Percentiles rank a stretch among this genome's conserved stretches.
Conservation (phyloP, 140 eudicot genomes). For the Anethum foeniculum region DNA sequence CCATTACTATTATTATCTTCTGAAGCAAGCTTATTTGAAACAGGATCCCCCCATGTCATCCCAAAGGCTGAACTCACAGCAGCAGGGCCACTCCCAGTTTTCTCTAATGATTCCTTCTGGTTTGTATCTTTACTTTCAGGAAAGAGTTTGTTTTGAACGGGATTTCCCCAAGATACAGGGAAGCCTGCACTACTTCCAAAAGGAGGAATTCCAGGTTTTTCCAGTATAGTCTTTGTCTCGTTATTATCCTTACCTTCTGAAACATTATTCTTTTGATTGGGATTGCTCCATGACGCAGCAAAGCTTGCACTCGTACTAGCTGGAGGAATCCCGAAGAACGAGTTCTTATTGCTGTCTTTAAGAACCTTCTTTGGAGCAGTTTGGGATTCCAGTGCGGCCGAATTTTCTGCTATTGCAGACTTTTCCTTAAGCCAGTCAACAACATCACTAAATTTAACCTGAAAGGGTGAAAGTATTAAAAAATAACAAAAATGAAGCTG, state of each 20-base stretch:
- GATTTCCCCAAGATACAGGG: slow-evolving; percentile 16
- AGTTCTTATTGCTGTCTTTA: slow-evolving; percentile 35
- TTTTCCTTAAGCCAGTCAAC: slow-evolving; percentile 84
- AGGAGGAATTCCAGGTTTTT: slow-evolving; percentile 19
- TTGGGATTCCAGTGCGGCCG: slow-evolving; percentile 26
- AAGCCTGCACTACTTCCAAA: neutral
- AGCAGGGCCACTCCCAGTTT: neutral
- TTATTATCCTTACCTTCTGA: slow-evolving; percentile 8
- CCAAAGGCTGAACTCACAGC: slow-evolving; percentile 1
- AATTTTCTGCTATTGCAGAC: slow-evolving; percentile 41
- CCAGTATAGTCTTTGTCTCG: neutral
- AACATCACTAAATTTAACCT: slow-evolving; percentile 89
- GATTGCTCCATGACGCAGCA: slow-evolving; percentile 7
- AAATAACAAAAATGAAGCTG: neutral
- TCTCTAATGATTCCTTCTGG: neutral
- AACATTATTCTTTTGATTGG: neutral
- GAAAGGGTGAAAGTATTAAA: neutral
- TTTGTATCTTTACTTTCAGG: slow-evolving; percentile 35
- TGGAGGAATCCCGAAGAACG: slow-evolving; percentile 30
- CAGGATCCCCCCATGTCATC: slow-evolving; percentile 5
- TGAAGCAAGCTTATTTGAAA: neutral
- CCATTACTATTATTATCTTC: slow-evolving; percentile 3
- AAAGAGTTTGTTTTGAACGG: slow-evolving; percentile 28
- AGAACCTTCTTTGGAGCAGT: slow-evolving; percentile 28
- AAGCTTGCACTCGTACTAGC: slow-evolving; percentile 28